These are phyloP conservation scores for Fusarium albidum DNA, from an alignment of 2,329 filamentous ascomycete genomes.

Conservation along the genomic window DNA sequence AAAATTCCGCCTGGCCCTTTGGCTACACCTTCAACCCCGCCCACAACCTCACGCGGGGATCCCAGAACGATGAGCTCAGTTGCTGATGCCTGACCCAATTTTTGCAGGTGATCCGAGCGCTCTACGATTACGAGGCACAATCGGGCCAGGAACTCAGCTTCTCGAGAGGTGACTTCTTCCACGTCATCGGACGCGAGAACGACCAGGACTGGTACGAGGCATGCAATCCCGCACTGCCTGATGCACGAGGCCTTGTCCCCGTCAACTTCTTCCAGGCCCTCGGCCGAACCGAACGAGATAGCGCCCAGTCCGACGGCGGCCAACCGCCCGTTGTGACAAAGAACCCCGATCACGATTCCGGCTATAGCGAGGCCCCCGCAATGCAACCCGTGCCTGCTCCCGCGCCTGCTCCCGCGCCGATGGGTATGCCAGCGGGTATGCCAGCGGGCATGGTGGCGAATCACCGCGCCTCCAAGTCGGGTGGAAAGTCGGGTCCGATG, in stretches of 20 bases:
- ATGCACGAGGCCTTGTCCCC: slow-evolving; percentile 89
- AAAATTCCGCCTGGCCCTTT: slow-evolving; percentile 24
- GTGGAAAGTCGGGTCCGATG: slow-evolving; percentile 75
- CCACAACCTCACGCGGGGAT: slow-evolving; percentile 24
- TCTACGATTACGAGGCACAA: slow-evolving; percentile 89
- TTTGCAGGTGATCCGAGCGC: slow-evolving; percentile 88
- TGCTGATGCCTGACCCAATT: slow-evolving; percentile 28
- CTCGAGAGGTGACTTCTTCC: slow-evolving; percentile 95
- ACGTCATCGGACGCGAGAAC: slow-evolving; percentile 95
- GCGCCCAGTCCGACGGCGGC: slow-evolving; percentile 72
- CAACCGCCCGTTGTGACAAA: slow-evolving; percentile 58
- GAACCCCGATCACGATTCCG: slow-evolving; percentile 85
- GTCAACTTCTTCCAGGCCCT: slow-evolving; percentile 93
- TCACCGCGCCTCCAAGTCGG: slow-evolving; percentile 60
- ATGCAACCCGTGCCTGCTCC: slow-evolving; percentile 35
- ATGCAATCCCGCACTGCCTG: slow-evolving; percentile 89
- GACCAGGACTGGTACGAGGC: slow-evolving; percentile 98
- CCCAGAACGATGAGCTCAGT: slow-evolving; percentile 16
- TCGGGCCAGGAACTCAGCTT: slow-evolving; percentile 85
- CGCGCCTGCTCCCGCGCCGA: slow-evolving; percentile 12
- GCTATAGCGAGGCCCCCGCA: slow-evolving; percentile 65
- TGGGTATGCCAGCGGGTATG: slow-evolving; percentile 7
- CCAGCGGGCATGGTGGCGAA: slow-evolving; percentile 39
- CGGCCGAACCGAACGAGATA: slow-evolving; percentile 91
- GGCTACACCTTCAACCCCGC: slow-evolving; percentile 17